Evolutionary conservation across 306 rosid species (phyloP).

Genomic region (Cercis canadensis): DNA sequence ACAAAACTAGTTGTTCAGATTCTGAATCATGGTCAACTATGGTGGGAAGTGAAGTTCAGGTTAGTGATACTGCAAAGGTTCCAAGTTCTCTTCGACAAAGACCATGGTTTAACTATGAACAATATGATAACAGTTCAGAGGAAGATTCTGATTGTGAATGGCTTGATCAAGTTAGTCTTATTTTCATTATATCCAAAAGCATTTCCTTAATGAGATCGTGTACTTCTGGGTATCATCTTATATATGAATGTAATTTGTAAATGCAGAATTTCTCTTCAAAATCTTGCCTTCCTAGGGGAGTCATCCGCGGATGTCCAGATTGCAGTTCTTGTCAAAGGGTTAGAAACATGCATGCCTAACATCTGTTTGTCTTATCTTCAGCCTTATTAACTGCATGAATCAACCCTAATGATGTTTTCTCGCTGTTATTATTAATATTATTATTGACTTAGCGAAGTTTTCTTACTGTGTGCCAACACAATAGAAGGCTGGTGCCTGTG

Average conservation of each 20-base stretch:
- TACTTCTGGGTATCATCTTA: constrained; percentile 45
- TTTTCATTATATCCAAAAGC: too few species aligned
- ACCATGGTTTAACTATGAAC: constrained; percentile 70
- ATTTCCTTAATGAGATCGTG: too few species aligned
- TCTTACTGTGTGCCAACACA: constrained; percentile 11
- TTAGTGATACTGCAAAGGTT: constrained; percentile 57
- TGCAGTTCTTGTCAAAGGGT: constrained; percentile 94
- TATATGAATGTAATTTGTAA: constrained; percentile 38
- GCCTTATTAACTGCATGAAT: constrained; percentile 29
- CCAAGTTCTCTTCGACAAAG: constrained; percentile 73
- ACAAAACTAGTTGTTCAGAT: constrained; percentile 48
- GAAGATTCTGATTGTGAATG: constrained; percentile 72
- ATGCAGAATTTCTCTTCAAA: constrained; percentile 73
- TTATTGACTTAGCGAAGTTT: constrained; percentile 3
- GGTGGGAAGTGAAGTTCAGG: constrained; percentile 52
- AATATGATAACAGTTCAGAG: constrained; percentile 52
- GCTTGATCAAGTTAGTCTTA: constrained; percentile 70
- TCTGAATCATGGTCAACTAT: constrained; percentile 60
- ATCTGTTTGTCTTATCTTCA: constrained; percentile 12
- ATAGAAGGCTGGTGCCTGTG: neutral
- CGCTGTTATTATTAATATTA: neutral
- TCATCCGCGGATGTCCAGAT: constrained; percentile 89
- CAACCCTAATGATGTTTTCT: too few species aligned
- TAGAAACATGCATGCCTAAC: constrained; percentile 15
- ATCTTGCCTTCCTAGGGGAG: constrained; percentile 76